phyloP scores from a whole-genome alignment of 805 yeast species.

The Naumovozyma dairenensis region DNA sequence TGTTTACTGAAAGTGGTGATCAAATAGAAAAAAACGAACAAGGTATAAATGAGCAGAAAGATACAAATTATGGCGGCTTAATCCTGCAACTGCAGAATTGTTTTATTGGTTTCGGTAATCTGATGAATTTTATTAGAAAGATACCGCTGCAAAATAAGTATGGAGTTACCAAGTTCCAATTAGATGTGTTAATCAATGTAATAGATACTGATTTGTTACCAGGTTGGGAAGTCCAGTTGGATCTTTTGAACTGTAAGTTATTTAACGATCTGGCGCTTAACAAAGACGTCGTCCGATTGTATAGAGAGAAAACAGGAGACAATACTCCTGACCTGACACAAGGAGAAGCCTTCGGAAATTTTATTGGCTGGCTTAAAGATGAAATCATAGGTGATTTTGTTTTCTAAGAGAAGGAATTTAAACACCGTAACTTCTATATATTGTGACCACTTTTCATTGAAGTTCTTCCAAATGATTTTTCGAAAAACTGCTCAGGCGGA shows the following conservation, averaged over 20 bases:
- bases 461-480: no score
- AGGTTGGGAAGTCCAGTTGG: constrained; percentile 19
- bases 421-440: no score
- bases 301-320: constrained; percentile 7
- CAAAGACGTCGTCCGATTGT: constrained; percentile 6
- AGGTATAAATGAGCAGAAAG: no score
- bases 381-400: constrained; percentile 10
- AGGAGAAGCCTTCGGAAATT: constrained; percentile 11
- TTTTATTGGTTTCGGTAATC: constrained; percentile 17
- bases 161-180: constrained; percentile 12
- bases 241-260: constrained; percentile 14
- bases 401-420: background rate
- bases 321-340: constrained; percentile 4
- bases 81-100: constrained; percentile 16
- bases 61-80: background rate
- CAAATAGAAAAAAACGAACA: no score
- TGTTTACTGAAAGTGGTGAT: no score
- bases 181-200: constrained; percentile 13
- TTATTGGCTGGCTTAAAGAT: constrained; percentile 18
- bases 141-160: constrained; percentile 14
- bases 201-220: constrained; percentile 16
- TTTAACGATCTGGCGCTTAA: constrained; percentile 10
- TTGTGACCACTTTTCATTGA: no score
- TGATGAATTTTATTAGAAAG: constrained; percentile 15
- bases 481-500: no score